phyloP scores from a whole-genome alignment of 2,329 filamentous ascomycete species.

The Colletotrichum endophyticum region DNA sequence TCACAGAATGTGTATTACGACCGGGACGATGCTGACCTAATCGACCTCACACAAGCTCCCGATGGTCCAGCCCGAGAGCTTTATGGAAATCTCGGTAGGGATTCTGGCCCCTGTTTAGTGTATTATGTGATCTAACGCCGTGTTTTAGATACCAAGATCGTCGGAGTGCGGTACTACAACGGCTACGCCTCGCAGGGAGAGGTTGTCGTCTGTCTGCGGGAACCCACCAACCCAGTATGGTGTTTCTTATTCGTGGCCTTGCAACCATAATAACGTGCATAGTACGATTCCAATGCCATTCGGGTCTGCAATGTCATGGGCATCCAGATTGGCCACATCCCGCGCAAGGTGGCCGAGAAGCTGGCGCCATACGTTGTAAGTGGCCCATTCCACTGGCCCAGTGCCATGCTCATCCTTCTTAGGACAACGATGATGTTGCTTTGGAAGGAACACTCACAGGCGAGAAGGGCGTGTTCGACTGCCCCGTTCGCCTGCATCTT shows the following conservation, averaged over 20 bases:
- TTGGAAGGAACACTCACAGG: constrained; percentile 76
- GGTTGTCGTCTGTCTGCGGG: constrained; percentile 65
- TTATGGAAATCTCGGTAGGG: constrained; percentile 51
- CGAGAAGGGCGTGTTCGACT: constrained; percentile 70
- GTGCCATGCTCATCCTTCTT: constrained; percentile 20
- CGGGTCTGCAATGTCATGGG: constrained; percentile 78
- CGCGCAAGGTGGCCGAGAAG: constrained; percentile 69
- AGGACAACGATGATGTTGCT: constrained; percentile 63
- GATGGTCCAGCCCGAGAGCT: constrained; percentile 47
- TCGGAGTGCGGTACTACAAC: constrained; percentile 63
- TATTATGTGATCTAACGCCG: background rate
- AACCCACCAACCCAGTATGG: constrained; percentile 65
- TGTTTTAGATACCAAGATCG: constrained; percentile 49
- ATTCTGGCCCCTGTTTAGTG: background rate
- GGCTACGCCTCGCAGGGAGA: constrained; percentile 69
- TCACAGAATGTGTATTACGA: constrained; percentile 18
- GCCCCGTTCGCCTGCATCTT: constrained; percentile 71
- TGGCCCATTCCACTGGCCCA: background rate
- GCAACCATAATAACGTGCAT: background rate
- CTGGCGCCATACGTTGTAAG: constrained; percentile 74
- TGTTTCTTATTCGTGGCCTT: background rate
- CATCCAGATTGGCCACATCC: constrained; percentile 80
- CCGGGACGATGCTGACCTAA: constrained; percentile 39
- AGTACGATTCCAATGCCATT: constrained; percentile 78
- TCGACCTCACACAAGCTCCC: constrained; percentile 49